Conservation (phyloP, 345 rosid genomes). For the Bruguiera gymnorhiza region DNA sequence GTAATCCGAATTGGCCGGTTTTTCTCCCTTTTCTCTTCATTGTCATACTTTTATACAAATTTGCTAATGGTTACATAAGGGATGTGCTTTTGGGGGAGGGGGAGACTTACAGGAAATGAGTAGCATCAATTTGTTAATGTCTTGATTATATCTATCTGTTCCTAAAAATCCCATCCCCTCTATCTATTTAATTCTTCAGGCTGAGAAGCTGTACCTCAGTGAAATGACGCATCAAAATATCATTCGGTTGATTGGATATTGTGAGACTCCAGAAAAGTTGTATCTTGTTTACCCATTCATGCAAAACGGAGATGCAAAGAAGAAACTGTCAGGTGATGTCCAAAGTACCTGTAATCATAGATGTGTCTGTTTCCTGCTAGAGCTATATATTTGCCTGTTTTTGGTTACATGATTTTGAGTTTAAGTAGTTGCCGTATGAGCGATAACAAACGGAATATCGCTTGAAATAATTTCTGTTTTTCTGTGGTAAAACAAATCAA, state of each 20-base stretch:
- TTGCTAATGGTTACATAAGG: too few relatives aligned
- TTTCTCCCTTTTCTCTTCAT: too few relatives aligned
- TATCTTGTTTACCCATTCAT: conserved; percentile 20
- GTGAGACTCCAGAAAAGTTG: conserved; percentile 7
- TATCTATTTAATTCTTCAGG: not conserved
- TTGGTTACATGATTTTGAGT: too few relatives aligned
- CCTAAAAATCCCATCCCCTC: not conserved
- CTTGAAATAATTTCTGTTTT: not conserved
- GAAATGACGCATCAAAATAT: conserved; percentile 9
- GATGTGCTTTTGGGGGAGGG: too few relatives aligned
- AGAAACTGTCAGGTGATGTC: conserved; percentile 3
- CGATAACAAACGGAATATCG: too few relatives aligned
- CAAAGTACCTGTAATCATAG: not conserved
- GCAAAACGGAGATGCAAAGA: not conserved
- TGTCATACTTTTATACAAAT: too few relatives aligned
- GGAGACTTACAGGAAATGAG: too few relatives aligned
- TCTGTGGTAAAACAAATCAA: too few relatives aligned
- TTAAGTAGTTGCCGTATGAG: too few relatives aligned
- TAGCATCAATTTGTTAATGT: too few relatives aligned
- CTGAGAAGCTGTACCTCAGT: conserved; percentile 6
- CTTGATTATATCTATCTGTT: not conserved
- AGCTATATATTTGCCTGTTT: too few relatives aligned
- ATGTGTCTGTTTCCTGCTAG: not conserved
- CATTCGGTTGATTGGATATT: conserved; percentile 11
- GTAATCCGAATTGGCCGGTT: too few relatives aligned